These are phyloP conservation scores for Sporothrix schenckii DNA, from an alignment of 2,329 filamentous ascomycete genomes.

Conservation along the genomic window DNA sequence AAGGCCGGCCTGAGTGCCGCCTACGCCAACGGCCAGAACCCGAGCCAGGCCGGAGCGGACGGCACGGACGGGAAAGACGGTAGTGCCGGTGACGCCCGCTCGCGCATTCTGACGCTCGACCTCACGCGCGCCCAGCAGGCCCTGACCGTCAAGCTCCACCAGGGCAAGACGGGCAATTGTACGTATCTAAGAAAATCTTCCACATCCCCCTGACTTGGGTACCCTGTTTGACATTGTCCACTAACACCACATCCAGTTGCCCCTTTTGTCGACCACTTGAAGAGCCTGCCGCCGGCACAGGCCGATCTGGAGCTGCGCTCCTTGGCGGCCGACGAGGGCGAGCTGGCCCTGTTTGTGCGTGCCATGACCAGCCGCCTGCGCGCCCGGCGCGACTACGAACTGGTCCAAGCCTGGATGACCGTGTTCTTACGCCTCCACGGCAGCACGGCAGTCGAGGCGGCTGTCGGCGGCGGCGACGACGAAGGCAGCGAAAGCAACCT, in stretches of 20 bases:
- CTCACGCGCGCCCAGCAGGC: constrained; percentile 59
- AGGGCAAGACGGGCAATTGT: constrained; percentile 63
- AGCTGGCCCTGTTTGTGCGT: constrained; percentile 77
- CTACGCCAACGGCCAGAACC: constrained; percentile 35
- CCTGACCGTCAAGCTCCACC: constrained; percentile 61
- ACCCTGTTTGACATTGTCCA: too few species aligned
- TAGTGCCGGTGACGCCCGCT: constrained; percentile 44
- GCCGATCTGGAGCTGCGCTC: constrained; percentile 91
- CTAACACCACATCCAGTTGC: constrained; percentile 47
- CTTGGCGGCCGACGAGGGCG: constrained; percentile 60
- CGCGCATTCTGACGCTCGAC: constrained; percentile 71
- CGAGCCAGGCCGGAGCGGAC: not conserved
- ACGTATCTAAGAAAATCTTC: constrained; percentile 41
- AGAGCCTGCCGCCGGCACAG: constrained; percentile 77
- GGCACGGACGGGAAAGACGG: not conserved
- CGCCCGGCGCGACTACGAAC: constrained; percentile 80
- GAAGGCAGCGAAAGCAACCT: constrained; percentile 41
- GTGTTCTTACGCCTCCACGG: constrained; percentile 81
- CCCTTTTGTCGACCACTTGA: constrained; percentile 75
- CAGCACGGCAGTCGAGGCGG: constrained; percentile 11
- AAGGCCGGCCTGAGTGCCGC: constrained; percentile 14
- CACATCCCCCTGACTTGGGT: too few species aligned
- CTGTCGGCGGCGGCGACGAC: not conserved
- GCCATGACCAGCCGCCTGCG: constrained; percentile 73
- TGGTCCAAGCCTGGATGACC: constrained; percentile 96